Evolutionary conservation across 352 stramenopile genomes (phyloP), one percentile per base, ranked within the genome.

Genomic region (Proteromonas lacertae): DNA sequence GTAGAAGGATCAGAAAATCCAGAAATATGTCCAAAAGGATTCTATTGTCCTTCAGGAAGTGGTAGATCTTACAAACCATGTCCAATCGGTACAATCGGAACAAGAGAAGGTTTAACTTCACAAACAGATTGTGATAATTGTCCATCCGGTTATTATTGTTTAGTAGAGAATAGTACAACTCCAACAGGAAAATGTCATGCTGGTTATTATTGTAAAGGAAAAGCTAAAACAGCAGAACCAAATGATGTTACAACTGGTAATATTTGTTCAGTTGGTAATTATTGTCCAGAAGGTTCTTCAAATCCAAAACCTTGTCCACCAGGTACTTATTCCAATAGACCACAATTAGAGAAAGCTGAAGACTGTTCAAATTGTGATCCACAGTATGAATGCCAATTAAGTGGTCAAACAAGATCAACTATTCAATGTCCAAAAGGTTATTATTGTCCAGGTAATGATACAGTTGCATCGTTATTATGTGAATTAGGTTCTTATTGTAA

Each of bases 391-490:
- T 78, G 66, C 26, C 8, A 5, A 18, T n/a, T 30, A n/a, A 30
- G n/a, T n/a, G 25, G 25, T 30, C 10, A 10, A n/a, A n/a, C n/a
- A 16, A 7, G 29, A 16, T 16, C 35, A 14, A 39, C 32, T 13
- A 32, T 38, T 13, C 23, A 35, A 18, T 65, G 56, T 48, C 19
- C 14, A 13, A 41, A 61, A 0, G 74, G 74, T 0, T 51, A 88
- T 43, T 87, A 81, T 39, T 90, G 74, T 44, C 69, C 66, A 7
- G 50, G 74, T 13, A 56, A 55, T 9, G 77, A 69, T 0, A 46
- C 52, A 4, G 60, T 53, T 0, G 41, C 53, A 2, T 3, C 65
- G 64, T 10, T 86, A 67, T 25, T 41, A 10, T 41, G 36, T 25
- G 2, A 20, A 12, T 14, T 19, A 8, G 36, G 36, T 21, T 4